phyloP scores from a whole-genome alignment of 768 basidiomycete genomes.

The Holtermanniella nyarrowii region DNA sequence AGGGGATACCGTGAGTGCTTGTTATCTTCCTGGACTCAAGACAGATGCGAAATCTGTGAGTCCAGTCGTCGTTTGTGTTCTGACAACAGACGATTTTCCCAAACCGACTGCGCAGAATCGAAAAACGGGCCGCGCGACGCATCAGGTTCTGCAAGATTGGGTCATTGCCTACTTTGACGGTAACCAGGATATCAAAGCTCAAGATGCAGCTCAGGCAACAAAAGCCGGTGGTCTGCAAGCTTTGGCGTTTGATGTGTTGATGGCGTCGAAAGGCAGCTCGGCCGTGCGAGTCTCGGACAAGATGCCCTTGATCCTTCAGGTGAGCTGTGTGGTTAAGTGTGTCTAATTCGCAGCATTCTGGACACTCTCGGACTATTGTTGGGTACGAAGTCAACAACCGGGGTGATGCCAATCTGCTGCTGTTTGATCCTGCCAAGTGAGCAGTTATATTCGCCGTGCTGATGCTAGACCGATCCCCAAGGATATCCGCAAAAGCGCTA shows the following conservation, averaged over 20 bases:
- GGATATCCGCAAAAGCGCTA: constrained; percentile 8
- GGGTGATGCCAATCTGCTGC: constrained; percentile 55
- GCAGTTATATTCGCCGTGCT: constrained; percentile 2
- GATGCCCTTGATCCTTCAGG: constrained; percentile 66
- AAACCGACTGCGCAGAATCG: constrained; percentile 16
- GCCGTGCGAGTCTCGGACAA: constrained; percentile 53
- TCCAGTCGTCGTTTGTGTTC: neutral
- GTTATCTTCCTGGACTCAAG: constrained; percentile 46
- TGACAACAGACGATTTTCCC: constrained; percentile 32
- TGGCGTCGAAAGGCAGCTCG: constrained; percentile 14
- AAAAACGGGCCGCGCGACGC: constrained; percentile 38
- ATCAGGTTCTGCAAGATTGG: constrained; percentile 56
- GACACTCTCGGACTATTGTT: constrained; percentile 78
- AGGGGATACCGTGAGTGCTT: constrained; percentile 66
- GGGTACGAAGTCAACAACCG: constrained; percentile 63
- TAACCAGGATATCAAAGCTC: constrained; percentile 22
- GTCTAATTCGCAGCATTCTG: constrained; percentile 52
- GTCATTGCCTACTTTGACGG: constrained; percentile 60
- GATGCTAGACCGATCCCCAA: constrained; percentile 10
- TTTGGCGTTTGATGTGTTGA: constrained; percentile 50
- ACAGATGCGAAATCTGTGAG: constrained; percentile 47
- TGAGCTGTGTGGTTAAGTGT: constrained; percentile 6
- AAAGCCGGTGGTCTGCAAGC: constrained; percentile 4
- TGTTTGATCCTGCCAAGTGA: constrained; percentile 61
- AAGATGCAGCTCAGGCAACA: neutral